phyloP scores from a whole-genome alignment of 2,329 filamentous ascomycete species.

The Phialophora tarda region DNA sequence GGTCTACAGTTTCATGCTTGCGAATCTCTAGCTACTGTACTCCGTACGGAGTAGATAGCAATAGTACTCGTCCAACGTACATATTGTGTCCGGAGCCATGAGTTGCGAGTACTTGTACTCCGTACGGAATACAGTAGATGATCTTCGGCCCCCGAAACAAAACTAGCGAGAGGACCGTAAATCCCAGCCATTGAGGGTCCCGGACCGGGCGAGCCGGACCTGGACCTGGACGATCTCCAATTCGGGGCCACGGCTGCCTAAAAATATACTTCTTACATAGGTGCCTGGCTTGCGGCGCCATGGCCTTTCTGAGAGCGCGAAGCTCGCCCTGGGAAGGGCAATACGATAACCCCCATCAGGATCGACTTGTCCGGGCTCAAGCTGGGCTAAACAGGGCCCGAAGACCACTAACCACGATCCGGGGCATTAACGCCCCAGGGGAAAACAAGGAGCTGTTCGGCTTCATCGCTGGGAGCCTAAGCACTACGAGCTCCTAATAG shows the following conservation, averaged over 20 bases:
- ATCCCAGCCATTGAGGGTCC: background rate
- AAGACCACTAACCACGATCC: background rate
- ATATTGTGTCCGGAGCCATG: background rate
- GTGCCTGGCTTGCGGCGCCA: background rate
- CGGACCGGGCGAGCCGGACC: background rate
- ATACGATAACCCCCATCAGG: background rate
- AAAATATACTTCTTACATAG: constrained; percentile 4
- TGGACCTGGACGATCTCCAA: background rate
- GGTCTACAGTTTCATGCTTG: background rate
- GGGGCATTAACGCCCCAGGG: background rate
- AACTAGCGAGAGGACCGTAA: background rate
- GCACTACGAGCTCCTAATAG: background rate
- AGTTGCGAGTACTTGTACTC: background rate
- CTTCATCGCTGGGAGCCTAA: background rate
- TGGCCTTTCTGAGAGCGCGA: background rate
- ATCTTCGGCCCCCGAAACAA: background rate
- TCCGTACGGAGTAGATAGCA: background rate
- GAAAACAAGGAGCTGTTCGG: background rate
- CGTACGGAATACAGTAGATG: background rate
- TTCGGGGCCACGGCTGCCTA: background rate
- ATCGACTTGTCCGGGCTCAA: background rate
- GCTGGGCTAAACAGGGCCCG: background rate
- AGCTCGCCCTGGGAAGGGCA: background rate
- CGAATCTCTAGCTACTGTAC: background rate
- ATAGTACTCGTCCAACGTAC: background rate